A percentile compares a stretch with the other conserved stretches of the same genome.
Conservation (phyloP, 371 early-diverging fungal species). For the Actinomortierella wolfii region DNA sequence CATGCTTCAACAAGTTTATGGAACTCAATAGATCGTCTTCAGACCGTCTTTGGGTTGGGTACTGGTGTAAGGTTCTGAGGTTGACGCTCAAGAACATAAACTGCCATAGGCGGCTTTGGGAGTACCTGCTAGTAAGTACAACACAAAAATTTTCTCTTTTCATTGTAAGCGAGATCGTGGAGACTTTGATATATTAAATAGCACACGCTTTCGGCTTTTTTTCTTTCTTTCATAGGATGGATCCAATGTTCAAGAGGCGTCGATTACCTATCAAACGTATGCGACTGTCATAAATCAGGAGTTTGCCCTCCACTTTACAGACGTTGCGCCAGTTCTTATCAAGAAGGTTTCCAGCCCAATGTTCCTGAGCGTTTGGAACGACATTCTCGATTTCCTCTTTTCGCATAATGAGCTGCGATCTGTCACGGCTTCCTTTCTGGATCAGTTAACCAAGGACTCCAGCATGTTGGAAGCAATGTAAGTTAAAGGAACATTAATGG, state of each 20-base stretch:
- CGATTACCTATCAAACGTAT: conserved; percentile 33
- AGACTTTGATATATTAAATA: not conserved
- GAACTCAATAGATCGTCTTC: conserved; percentile 19
- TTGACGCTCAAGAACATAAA: conserved; percentile 47
- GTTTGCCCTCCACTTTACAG: conserved; percentile 23
- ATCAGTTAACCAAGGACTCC: conserved; percentile 44
- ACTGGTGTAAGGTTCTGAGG: conserved; percentile 45
- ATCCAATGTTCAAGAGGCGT: conserved; percentile 10
- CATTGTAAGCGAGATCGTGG: not conserved
- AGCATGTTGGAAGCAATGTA: conserved; percentile 50
- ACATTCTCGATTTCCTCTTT: conserved; percentile 31
- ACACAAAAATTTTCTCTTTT: not conserved
- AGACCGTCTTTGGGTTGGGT: conserved; percentile 50
- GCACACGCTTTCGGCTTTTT: not conserved
- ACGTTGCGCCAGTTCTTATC: conserved; percentile 16
- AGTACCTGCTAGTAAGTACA: conserved; percentile 38
- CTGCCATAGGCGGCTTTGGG: conserved; percentile 38
- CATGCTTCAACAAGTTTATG: conserved; percentile 26
- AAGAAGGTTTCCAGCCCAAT: conserved; percentile 10
- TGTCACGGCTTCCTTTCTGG: conserved; percentile 20
- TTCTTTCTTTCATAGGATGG: conserved; percentile 12
- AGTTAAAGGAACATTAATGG: no score
- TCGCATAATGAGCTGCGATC: conserved; percentile 18
- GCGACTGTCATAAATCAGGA: conserved; percentile 32
- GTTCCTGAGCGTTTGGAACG: conserved; percentile 33